phyloP scores from a whole-genome alignment of 2,329 filamentous ascomycete genomes.

The Zopfia rhizophila region DNA sequence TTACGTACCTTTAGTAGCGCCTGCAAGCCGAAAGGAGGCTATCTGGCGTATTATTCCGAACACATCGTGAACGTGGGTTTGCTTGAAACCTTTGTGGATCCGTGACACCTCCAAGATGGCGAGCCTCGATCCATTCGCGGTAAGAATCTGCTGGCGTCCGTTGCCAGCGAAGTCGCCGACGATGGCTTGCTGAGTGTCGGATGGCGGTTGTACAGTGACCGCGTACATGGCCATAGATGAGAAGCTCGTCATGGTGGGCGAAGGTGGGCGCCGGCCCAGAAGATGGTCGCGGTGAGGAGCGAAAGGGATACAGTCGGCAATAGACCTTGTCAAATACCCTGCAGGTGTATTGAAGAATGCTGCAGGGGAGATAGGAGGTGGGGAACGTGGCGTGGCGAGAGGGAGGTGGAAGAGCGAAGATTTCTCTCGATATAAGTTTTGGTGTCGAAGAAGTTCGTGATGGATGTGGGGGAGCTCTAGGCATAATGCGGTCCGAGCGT shows the following conservation, averaged over 20 bases:
- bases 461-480: no score
- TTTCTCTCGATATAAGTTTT: no score
- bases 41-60: conserved; percentile 95
- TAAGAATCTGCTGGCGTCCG: conserved; percentile 97
- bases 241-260: conserved; percentile 86
- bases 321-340: no score
- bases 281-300: no score
- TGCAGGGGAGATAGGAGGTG: no score
- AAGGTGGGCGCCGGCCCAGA: conserved; percentile 46
- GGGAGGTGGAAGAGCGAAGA: no score
- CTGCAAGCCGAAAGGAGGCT: conserved; percentile 89
- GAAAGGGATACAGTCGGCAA: no score
- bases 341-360: no score
- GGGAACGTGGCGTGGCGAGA: no score
- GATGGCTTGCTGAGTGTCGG: conserved; percentile 88
- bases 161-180: conserved; percentile 95
- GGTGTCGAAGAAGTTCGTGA: no score
- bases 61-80: conserved; percentile 88
- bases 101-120: conserved; percentile 88
- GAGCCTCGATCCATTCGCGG: conserved; percentile 89
- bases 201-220: conserved; percentile 92
- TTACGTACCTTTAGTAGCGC: conserved; percentile 92
- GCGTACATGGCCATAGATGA: conserved; percentile 99
- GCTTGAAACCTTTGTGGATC: conserved; percentile 84
- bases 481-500: no score